A percentile compares a stretch with the other conserved stretches of the same genome.
phyloP scores from a whole-genome alignment of 768 basidiomycete genomes.

The Coprinopsis marcescibilis region DNA sequence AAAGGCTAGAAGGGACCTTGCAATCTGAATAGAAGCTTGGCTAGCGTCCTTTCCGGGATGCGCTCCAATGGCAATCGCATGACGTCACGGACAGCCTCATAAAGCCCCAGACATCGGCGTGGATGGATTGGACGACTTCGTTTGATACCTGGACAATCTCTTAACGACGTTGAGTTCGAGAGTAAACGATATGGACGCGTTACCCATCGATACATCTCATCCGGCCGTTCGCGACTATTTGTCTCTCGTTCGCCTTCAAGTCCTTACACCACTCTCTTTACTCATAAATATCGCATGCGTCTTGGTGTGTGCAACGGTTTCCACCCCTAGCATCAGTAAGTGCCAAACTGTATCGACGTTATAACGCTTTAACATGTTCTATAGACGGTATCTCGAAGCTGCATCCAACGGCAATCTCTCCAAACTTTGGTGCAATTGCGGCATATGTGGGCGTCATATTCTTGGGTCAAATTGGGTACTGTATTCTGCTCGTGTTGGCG shows the following conservation, averaged over 20 bases:
- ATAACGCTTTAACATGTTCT: background rate
- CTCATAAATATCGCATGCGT: slow-evolving; percentile 73
- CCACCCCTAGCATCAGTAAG: slow-evolving; percentile 39
- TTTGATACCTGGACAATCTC: too few relatives aligned
- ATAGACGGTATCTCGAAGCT: slow-evolving; percentile 44
- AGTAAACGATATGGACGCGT: slow-evolving; percentile 38
- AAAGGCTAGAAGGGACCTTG: too few relatives aligned
- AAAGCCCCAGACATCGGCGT: too few relatives aligned
- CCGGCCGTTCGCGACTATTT: slow-evolving; percentile 64
- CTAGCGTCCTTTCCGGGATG: too few relatives aligned
- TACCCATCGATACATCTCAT: slow-evolving; percentile 54
- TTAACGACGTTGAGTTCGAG: too few relatives aligned
- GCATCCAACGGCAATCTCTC: slow-evolving; percentile 69
- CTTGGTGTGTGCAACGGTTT: slow-evolving; percentile 60
- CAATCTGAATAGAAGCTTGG: too few relatives aligned
- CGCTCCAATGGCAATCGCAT: too few relatives aligned
- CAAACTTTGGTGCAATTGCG: slow-evolving; percentile 50
- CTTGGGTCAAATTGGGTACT: slow-evolving; percentile 74
- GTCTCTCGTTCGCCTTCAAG: slow-evolving; percentile 71
- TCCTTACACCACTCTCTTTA: slow-evolving; percentile 79
- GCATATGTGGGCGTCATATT: slow-evolving; percentile 59
- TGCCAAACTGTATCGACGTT: slow-evolving; percentile 38
- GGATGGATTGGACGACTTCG: too few relatives aligned
- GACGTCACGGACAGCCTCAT: too few relatives aligned
- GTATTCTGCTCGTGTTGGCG: slow-evolving; percentile 66